phyloP scores from a whole-genome alignment of 2,329 filamentous ascomycete genomes.

The Fusarium oxysporum region DNA sequence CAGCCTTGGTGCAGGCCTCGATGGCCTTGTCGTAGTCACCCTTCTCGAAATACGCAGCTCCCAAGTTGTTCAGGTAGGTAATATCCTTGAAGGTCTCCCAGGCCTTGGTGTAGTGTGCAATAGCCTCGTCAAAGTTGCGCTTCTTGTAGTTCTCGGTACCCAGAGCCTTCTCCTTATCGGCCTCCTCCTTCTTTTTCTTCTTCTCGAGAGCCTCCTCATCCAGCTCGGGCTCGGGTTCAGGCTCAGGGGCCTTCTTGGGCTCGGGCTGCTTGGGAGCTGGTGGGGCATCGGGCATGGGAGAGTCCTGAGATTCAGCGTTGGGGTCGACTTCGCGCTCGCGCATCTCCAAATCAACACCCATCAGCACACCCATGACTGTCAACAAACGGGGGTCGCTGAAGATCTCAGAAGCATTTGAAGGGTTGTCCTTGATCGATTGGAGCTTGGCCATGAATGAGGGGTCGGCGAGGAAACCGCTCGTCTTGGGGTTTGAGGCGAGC shows the following conservation, averaged over 20 bases:
- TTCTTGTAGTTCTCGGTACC: conserved; percentile 99
- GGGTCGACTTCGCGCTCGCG: conserved; percentile 51
- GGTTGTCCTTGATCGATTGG: conserved; percentile 83
- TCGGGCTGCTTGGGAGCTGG: conserved; percentile 54
- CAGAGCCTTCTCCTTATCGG: conserved; percentile 92
- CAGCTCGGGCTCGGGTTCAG: conserved; percentile 75
- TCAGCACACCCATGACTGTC: conserved; percentile 90
- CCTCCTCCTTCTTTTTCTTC: conserved; percentile 90
- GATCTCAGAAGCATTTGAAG: conserved; percentile 79
- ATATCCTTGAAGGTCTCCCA: conserved; percentile 98
- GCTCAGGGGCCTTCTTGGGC: conserved; percentile 67
- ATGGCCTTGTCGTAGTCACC: conserved; percentile 91
- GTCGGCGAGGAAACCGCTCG: conserved; percentile 82
- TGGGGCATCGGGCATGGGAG: conserved; percentile 79
- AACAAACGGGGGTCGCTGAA: conserved; percentile 93
- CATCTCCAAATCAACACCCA: conserved; percentile 89
- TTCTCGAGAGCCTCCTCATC: conserved; percentile 88
- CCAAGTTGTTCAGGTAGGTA: conserved; percentile 96
- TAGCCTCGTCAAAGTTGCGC: conserved; percentile 93
- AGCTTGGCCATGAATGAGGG: conserved; percentile 91
- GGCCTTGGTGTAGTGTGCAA: conserved; percentile 92
- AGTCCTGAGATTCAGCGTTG: conserved; percentile 62
- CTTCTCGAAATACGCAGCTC: conserved; percentile 95
- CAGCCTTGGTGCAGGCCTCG: conserved; percentile 85
- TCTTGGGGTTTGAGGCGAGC: conserved; percentile 95